Conservation (phyloP, 2,329 filamentous ascomycete genomes). For the Sporothrix variecibatus region DNA sequence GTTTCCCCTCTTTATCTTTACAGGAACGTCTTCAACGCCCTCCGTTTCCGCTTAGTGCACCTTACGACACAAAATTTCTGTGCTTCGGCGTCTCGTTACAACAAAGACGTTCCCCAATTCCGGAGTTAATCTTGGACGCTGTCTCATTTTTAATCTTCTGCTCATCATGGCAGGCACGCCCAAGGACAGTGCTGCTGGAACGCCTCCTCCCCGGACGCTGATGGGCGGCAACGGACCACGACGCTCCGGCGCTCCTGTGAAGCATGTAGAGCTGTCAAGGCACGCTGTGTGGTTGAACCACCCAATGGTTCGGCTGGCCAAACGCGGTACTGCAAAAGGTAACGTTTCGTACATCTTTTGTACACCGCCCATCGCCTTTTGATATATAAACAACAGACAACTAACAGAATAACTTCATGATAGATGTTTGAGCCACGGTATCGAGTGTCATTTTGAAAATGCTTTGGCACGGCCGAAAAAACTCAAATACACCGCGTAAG, state of each 20-base stretch:
- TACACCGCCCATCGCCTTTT: too few relatives aligned
- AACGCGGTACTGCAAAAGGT: conserved; percentile 31
- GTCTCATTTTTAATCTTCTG: neutral
- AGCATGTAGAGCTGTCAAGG: conserved; percentile 32
- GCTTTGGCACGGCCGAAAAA: conserved; percentile 34
- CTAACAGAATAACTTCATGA: neutral
- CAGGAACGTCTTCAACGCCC: neutral
- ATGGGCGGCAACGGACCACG: conserved; percentile 27
- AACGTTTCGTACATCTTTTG: neutral
- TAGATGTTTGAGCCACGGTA: conserved; percentile 27
- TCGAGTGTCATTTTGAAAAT: conserved; percentile 33
- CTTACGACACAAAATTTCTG: neutral
- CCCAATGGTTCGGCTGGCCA: conserved; percentile 1
- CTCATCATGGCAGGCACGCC: conserved; percentile 15
- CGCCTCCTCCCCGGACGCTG: conserved; percentile 17
- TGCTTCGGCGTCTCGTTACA: neutral
- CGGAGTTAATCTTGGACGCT: neutral
- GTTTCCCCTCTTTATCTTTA: neutral
- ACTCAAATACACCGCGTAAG: conserved; percentile 31
- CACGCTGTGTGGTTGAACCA: conserved; percentile 30
- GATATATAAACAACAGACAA: too few relatives aligned
- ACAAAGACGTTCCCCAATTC: neutral
- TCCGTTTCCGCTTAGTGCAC: conserved; percentile 12
- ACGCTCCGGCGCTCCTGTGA: conserved; percentile 34
- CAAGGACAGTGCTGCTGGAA: neutral